phyloP scores from a whole-genome alignment of 2,329 filamentous ascomycete genomes.

The Cladosporium sp. region DNA sequence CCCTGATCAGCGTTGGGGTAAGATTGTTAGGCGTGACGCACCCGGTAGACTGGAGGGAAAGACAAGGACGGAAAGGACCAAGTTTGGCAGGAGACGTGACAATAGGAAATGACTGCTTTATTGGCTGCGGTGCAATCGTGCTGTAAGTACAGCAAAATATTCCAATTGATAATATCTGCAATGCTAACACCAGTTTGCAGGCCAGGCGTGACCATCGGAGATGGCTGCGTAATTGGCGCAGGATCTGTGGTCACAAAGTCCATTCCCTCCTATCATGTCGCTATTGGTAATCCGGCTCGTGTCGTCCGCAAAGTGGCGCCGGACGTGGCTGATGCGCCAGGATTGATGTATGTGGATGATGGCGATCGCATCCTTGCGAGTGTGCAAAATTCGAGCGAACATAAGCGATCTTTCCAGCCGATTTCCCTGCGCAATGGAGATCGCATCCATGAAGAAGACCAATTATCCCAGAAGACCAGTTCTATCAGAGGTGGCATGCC shows the following conservation, averaged over 20 bases:
- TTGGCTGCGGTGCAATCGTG: slow-evolving; percentile 21
- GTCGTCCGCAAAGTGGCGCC: slow-evolving; percentile 19
- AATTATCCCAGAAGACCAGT: no score
- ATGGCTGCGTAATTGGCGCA: slow-evolving; percentile 22
- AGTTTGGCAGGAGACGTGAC: slow-evolving; percentile 4
- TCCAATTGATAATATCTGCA: not conserved
- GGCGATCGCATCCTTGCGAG: not conserved
- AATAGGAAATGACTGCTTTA: slow-evolving; percentile 17
- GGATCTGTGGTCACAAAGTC: slow-evolving; percentile 19
- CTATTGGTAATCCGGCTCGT: slow-evolving; percentile 20
- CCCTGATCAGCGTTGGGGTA: slow-evolving; percentile 11
- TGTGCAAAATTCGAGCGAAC: not conserved
- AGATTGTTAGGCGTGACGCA: slow-evolving; percentile 14
- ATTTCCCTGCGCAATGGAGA: not conserved
- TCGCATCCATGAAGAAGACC: not conserved
- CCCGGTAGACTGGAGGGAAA: slow-evolving; percentile 14
- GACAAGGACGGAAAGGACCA: slow-evolving; percentile 13
- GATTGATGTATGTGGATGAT: slow-evolving; percentile 2
- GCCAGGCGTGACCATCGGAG: slow-evolving; percentile 22
- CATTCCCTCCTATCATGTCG: slow-evolving; percentile 19
- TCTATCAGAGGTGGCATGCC: no score
- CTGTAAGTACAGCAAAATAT: slow-evolving; percentile 4
- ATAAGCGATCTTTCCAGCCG: not conserved
- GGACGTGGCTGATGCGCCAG: slow-evolving; percentile 13
- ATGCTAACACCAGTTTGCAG: not conserved